A percentile compares a stretch with the other conserved stretches of the same genome.
Conservation (phyloP, 805 yeast genomes). For the Candida fluviatilis region DNA sequence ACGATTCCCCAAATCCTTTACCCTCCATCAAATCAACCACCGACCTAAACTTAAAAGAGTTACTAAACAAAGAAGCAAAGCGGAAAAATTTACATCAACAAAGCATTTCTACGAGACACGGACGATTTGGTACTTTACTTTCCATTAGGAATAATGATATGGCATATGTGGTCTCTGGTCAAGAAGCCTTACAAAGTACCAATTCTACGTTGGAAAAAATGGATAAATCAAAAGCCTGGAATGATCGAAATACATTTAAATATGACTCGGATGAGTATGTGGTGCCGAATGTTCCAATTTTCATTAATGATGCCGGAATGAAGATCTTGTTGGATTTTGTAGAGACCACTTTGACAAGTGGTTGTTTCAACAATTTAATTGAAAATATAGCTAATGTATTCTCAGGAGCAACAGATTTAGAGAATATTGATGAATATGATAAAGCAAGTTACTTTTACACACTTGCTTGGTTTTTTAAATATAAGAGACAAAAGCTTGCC, state of each 20-base stretch:
- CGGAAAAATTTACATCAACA: conserved; percentile 46
- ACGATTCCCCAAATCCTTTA: conserved; percentile 5
- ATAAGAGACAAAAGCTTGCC: conserved; percentile 40
- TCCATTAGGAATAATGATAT: conserved; percentile 59
- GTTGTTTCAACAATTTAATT: conserved; percentile 69
- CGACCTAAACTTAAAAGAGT: conserved; percentile 42
- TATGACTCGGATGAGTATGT: conserved; percentile 40
- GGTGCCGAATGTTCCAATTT: conserved; percentile 15
- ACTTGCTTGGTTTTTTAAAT: conserved; percentile 72
- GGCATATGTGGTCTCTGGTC: conserved; percentile 67
- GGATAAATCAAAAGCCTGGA: conserved; percentile 69
- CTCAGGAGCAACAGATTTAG: conserved; percentile 27
- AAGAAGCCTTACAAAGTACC: conserved; percentile 51
- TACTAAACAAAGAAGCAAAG: conserved; percentile 59
- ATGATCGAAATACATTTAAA: conserved; percentile 33
- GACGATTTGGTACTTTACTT: conserved; percentile 83
- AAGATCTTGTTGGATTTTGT: conserved; percentile 43
- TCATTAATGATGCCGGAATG: conserved; percentile 25
- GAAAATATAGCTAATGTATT: conserved; percentile 44
- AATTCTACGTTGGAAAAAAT: conserved; percentile 56
- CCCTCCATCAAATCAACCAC: conserved; percentile 19
- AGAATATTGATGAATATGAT: conserved; percentile 30
- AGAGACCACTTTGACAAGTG: conserved; percentile 56
- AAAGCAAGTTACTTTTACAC: conserved; percentile 51
- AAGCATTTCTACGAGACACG: conserved; percentile 69